Evolutionary conservation across 2,329 filamentous ascomycete genomes (phyloP).

Genomic region (Pseudocercospora cruenta): DNA sequence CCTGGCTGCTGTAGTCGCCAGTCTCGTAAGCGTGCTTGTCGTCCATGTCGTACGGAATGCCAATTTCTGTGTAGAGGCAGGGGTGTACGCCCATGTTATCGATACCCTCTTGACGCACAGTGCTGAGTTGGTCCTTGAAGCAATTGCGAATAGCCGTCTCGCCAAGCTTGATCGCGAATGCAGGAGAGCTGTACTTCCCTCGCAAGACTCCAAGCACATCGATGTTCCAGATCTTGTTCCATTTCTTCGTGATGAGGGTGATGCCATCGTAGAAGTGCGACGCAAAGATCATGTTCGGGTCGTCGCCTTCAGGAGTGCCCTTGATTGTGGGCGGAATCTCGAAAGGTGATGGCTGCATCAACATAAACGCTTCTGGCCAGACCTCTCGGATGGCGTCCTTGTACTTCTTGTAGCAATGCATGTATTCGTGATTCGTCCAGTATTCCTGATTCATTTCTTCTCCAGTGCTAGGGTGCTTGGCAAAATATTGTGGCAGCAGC

Average conservation of each 20-base stretch:
- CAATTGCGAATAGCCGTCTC: constrained; percentile 94
- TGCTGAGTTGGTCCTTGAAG: constrained; percentile 82
- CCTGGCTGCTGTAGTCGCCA: constrained; percentile 91
- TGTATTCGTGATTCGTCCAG: constrained; percentile 90
- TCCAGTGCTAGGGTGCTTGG: constrained; percentile 74
- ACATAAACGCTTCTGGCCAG: constrained; percentile 80
- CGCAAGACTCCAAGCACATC: constrained; percentile 91
- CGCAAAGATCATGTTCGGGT: constrained; percentile 86
- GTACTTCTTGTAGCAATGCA: constrained; percentile 81
- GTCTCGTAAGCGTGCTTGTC: constrained; percentile 93
- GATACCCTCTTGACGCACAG: constrained; percentile 82
- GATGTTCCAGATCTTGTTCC: constrained; percentile 97
- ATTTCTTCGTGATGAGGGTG: constrained; percentile 96
- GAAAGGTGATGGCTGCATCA: constrained; percentile 88
- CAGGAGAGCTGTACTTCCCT: constrained; percentile 83
- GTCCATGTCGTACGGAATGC: constrained; percentile 99
- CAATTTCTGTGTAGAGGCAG: constrained; percentile 90
- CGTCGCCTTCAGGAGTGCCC: constrained; percentile 77
- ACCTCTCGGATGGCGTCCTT: constrained; percentile 72
- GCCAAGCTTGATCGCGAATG: constrained; percentile 89
- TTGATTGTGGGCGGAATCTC: constrained; percentile 90
- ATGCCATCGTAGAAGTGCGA: constrained; percentile 97
- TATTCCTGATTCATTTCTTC: constrained; percentile 75
- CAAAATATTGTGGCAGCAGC: constrained; percentile 84
- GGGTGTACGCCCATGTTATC: constrained; percentile 88